Evolutionary conservation across 495 filamentous ascomycete genomes (phyloP), one percentile per base, ranked within the genome.

Genomic region (Saxispiralis lemnorum): DNA sequence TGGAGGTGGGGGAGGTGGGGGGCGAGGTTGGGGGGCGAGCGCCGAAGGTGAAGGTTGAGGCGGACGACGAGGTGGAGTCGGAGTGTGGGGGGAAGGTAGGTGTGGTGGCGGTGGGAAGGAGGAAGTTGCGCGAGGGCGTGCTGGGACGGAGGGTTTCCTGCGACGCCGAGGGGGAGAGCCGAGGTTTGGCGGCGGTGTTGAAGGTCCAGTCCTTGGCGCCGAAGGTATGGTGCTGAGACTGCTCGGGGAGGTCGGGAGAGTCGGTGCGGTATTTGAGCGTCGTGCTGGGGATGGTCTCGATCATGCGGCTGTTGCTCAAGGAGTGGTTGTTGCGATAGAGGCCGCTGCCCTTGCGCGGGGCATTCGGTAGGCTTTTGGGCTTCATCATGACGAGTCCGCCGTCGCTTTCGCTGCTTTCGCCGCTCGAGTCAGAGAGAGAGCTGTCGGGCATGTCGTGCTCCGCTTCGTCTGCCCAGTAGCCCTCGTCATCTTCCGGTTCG

Each of bases 341-440:
- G 21, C 35, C 13, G 39, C 35, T 48, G 38, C 16, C 17, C 13
- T 41, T 40, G 24, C 36, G 18, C 12, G 17, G 37, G 2, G 5
- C 2, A 7, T 28, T 20, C 2, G 47, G 37, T 16, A 31, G 24
- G 16, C 15, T 24, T 41, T 61, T 69, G 47, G 68, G 69, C 64
- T 79, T 83, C 81, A 93, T 93, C 71, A 89, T 81, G 47, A 92
- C 71, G n/a, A 77, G 63, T 17, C 75, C 83, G 55, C 92, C 83
- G 44, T 76, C 74, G 47, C 73, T 71, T 9, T 28, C 24, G 24
- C 24, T 28, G 24, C 24, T 28, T 28, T 28, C 24, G 24, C 24
- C 24, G 35, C 46, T 43, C 13, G 49, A 48, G 7, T 48, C 45
- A 1, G 41, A 42, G 10, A 35, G 41, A 1, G 19, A 15, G 18